Evolutionary conservation across 345 rosid genomes (phyloP), one percentile per base, ranked within the genome.

Genomic region (Rhodamnia rubescens): DNA sequence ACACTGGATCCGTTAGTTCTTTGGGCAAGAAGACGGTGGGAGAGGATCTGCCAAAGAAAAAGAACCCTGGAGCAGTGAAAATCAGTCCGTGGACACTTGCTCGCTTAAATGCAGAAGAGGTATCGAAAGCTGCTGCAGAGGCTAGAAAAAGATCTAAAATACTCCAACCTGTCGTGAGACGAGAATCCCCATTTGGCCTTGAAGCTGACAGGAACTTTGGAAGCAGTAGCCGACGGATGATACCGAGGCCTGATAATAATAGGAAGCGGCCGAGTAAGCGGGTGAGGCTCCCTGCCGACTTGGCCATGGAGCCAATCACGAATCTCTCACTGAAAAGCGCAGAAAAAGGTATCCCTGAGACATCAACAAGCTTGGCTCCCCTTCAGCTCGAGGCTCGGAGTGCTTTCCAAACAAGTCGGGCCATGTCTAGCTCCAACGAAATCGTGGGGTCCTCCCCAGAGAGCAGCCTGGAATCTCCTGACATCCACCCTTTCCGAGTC

Each of bases 71-170:
- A 84, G 90, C 93, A 53, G 98, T 97, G 69, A 96, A 93, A 92
- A 96, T 97, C 84, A 95, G 98, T 87, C 99, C 99, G 2, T 97
- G 99, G 99, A 92, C 97, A 42, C 91, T 97, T 87, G 99, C 98
- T 8, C 91, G 98, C 12, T 90, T 97, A 86, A 96, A 95, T 44
- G 98, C 99, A 14, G 99, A 97, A 89, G 99, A 96, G 85, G 95
- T 97, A 51, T 92, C 99, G 11, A 96, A 90, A 89, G 98, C 98
- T 69, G 99, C 99, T 57, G 97, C 99, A 61, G 98, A 95, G 90
- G 99, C 99, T 69, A 93, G 98, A 85, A 95, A 93, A 88, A 96
- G 93, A 83, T 97, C 99, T 83, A 94, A 92, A 85, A 93, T 95
- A 91, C 91, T 97, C 36, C 98, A 92, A 88, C 99, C 99, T 3